Base-by-base conservation (phyloP, 441 rosid species). In the Gossypium schwendimanii region DNA sequence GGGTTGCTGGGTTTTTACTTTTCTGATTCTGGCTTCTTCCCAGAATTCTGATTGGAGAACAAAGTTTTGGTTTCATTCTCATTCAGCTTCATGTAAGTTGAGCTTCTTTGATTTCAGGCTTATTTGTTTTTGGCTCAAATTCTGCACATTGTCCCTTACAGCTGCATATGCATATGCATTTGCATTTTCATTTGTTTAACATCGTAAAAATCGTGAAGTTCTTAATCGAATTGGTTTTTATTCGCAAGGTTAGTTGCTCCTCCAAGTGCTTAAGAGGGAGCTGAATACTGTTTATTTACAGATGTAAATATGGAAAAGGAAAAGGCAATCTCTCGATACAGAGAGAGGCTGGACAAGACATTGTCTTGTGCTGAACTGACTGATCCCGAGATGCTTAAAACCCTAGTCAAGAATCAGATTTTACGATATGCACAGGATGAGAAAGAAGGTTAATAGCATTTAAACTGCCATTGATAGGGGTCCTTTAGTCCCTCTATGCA, bases 291-390 rank as follows among this genome's bases (percentile, higher is more conserved):
- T 78, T 65, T 61, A 70, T 45, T 70, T 58, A 79, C 74, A 63
- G 54, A 72, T 82, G 84, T 69, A 68, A 82, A 85, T 76, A 93
- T 89, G 97, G 81, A 77, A 21, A 9, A 3, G 2, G 5, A 7
- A 10, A 71, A 67, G 44, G 82, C 81, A 31, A 87, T 90, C 60
- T 79, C 82, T 26, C 84, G 86, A 58, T 91, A 88, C 70, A 84
- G 99, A 82, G 89, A 82, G 77, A 86, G 88, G 79, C 81, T 95
- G 58, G 92, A 95, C 76, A 81, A 82, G 78, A 84, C 98, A 4
- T 79, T 93, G 70, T 82, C 92, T 0, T 90, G 91, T 67, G 85
- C 91, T 69, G 93, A 89, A 45, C 78, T 96, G 79, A 85, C 83
- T 47, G 76, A 84, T 80, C 23, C 72, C 44, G 87, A 86, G 52